Percentiles rank a stretch among this genome's conserved stretches.
Conservation (phyloP, 1,284 basidiomycete genomes). For the Ceratorhiza oryzae-sativae region DNA sequence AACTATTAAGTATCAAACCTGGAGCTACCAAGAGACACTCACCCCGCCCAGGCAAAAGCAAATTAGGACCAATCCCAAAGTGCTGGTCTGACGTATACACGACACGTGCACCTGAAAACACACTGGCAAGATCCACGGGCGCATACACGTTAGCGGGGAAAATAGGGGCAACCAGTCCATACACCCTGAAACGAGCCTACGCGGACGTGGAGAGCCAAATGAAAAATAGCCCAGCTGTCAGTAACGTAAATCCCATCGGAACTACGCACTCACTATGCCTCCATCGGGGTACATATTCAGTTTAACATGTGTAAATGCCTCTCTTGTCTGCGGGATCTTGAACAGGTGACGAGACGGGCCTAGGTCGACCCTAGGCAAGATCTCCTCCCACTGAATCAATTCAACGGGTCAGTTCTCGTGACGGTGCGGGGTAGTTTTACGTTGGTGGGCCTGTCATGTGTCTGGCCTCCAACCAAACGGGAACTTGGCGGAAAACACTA, state of each 20-base stretch:
- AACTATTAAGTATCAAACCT: not conserved
- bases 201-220: not conserved
- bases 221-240: conserved; percentile 1
- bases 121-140: conserved; percentile 86
- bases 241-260: conserved; percentile 10
- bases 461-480: conserved; percentile 52
- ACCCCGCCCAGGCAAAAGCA: conserved; percentile 90
- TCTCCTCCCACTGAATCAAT: conserved; percentile 73
- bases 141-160: conserved; percentile 55
- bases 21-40: conserved; percentile 43
- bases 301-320: conserved; percentile 81
- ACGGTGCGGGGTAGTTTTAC: conserved; percentile 1
- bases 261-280: conserved; percentile 73
- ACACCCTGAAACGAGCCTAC: conserved; percentile 86
- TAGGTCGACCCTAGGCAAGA: conserved; percentile 75
- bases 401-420: not conserved
- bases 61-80: conserved; percentile 90
- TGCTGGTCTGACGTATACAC: conserved; percentile 89
- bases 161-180: conserved; percentile 77
- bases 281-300: conserved; percentile 97
- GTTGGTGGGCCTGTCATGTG: conserved; percentile 5
- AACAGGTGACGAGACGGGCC: conserved; percentile 91
- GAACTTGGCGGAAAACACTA: conserved; percentile 46
- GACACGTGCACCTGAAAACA: conserved; percentile 86
- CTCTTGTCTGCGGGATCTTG: conserved; percentile 63